Evolutionary conservation across 257 asterid species (phyloP).

Genomic region (Gentiana straminea): DNA sequence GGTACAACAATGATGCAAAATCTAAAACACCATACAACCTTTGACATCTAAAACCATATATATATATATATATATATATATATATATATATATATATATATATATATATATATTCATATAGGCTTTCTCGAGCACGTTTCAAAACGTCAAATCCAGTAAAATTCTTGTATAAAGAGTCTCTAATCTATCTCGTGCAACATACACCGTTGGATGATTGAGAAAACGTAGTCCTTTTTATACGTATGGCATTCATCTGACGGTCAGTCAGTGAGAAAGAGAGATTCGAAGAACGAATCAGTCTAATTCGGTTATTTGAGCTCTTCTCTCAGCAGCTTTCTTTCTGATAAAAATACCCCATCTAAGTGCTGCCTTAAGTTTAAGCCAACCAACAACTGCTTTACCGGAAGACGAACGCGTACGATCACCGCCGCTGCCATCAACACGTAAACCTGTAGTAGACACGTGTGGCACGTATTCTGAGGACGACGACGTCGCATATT

Average conservation of each 20-base stretch:
- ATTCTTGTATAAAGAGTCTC: too few relatives aligned
- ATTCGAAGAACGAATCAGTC: constrained; percentile 39
- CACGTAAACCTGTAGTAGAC: constrained; percentile 27
- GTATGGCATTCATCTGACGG: not conserved
- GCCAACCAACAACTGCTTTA: constrained; percentile 99
- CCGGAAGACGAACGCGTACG: constrained; percentile 77
- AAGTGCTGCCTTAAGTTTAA: constrained; percentile 88
- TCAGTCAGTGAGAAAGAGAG: not conserved
- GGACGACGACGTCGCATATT: constrained; percentile 10
- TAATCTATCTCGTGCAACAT: too few relatives aligned
- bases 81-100: too few relatives aligned
- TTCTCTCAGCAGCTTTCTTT: constrained; percentile 93
- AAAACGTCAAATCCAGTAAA: too few relatives aligned
- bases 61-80: too few relatives aligned
- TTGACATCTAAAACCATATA: too few relatives aligned
- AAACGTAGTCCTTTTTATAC: not conserved
- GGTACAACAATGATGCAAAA: too few relatives aligned
- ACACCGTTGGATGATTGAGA: not conserved
- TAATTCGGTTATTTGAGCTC: constrained; percentile 75
- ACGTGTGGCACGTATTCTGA: constrained; percentile 41
- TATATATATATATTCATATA: too few relatives aligned
- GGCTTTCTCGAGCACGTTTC: too few relatives aligned
- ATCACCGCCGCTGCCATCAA: constrained; percentile 33
- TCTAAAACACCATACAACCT: too few relatives aligned
- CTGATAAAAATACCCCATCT: constrained; percentile 95